phyloP scores from a whole-genome alignment of 257 asterid genomes.

The Ocimum tenuiflorum region DNA sequence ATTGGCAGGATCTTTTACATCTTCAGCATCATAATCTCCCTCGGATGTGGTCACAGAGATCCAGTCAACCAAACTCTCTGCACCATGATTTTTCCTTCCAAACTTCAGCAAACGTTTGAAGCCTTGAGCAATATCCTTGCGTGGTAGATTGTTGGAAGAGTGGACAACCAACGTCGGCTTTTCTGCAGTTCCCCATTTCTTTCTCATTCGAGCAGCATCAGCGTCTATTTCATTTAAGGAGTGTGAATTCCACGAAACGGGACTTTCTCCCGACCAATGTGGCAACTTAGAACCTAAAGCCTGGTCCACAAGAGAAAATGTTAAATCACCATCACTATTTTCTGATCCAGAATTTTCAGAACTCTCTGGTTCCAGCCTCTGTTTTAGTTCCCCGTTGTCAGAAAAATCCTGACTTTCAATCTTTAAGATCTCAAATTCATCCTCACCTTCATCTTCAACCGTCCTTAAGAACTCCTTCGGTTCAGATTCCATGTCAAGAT shows the following conservation, averaged over 20 bases:
- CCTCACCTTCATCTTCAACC: constrained; percentile 48
- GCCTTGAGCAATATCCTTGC: constrained; percentile 73
- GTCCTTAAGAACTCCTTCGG: constrained; percentile 38
- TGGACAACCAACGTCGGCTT: constrained; percentile 30
- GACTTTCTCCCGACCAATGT: constrained; percentile 63
- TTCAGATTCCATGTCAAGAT: constrained; percentile 42
- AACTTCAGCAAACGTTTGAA: constrained; percentile 70
- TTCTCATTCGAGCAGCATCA: constrained; percentile 68
- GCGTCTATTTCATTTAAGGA: constrained; percentile 46
- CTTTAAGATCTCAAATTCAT: constrained; percentile 40
- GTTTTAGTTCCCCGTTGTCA: constrained; percentile 24
- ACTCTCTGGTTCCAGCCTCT: constrained; percentile 19
- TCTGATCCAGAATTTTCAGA: constrained; percentile 52
- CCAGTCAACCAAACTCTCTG: constrained; percentile 78
- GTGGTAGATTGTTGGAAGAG: constrained; percentile 46
- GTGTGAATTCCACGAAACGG: constrained; percentile 55
- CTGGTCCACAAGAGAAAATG: constrained; percentile 46
- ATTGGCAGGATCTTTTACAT: constrained; percentile 67
- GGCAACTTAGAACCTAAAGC: constrained; percentile 50
- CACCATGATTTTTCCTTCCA: constrained; percentile 69
- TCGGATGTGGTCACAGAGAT: constrained; percentile 93
- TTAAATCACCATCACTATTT: constrained; percentile 40
- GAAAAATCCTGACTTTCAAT: constrained; percentile 21
- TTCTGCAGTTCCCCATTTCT: constrained; percentile 27
- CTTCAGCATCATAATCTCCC: constrained; percentile 91